Evolutionary conservation across 2,329 filamentous ascomycete genomes (phyloP), one percentile per base, ranked within the genome.

Genomic region (Ploettnerulaceae sp.): DNA sequence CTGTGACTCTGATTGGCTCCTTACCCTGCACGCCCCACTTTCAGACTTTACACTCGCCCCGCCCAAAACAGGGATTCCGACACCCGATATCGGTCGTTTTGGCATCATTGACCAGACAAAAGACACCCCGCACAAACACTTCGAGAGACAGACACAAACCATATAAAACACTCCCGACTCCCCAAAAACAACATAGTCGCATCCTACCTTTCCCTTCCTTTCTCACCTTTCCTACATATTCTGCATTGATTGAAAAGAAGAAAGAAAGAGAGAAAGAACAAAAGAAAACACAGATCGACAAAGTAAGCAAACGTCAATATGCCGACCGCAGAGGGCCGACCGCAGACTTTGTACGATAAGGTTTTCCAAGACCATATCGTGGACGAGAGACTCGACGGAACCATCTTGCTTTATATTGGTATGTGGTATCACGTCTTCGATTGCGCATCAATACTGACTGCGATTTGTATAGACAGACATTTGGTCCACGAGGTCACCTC

Each of bases 401-500:
- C 90, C 48, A 75, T 94, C 61, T 73, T 95, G 56, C 76, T 97
- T 49, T 97, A 97, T 68, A 97, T 97, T 65, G 89, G 89, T 89
- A 74, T 58, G 80, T 67, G 20, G 12, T 9, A n/a, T n/a, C n/a
- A n/a, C n/a, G n/a, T n/a, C n/a, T 5, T 33, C n/a, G 7, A 45
- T 28, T 17, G 31, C 31, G 3, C 18, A 21, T 11, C 12, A 14
- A 3, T 21, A 28, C 54, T 62, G 32, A 62, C 48, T 18, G 32
- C 31, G 37, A 35, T 1, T 9, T 28, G 7, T 48, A 47, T 61
- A 90, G 89, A 95, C 71, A 81, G 93, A 68, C 93, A 98, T 75
- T 77, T 98, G 53, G 90, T 97, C 53, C 93, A 98, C 67, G 93
- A 98, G 75, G 93, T 98, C 66, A 98, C 93, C 61, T 96, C 91